phyloP scores from a whole-genome alignment of 805 yeast species.

The Priceomyces fermenticarens region DNA sequence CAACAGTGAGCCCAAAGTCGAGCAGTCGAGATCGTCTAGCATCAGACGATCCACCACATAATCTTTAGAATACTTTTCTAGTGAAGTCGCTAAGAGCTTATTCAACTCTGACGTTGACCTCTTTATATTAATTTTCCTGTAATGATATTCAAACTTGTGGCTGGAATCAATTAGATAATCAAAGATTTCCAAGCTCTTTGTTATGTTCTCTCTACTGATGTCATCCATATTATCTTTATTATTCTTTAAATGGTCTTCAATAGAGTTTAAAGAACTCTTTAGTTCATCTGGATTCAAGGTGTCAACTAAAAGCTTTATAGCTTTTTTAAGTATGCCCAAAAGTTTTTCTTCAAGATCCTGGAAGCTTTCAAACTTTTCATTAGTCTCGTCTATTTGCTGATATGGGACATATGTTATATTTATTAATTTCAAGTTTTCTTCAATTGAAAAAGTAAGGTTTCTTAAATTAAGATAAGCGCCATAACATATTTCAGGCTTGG shows the following conservation, averaged over 20 bases:
- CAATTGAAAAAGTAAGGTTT: conserved; percentile 8
- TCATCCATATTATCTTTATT: conserved; percentile 1
- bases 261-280: conserved; percentile 1
- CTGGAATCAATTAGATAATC: conserved; percentile 8
- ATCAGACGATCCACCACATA: not conserved
- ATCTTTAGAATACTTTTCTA: not conserved
- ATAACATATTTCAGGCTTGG: conserved; percentile 11
- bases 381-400: conserved; percentile 10
- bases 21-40: not conserved
- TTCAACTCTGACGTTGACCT: conserved; percentile 7
- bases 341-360: conserved; percentile 9
- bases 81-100: not conserved
- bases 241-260: conserved; percentile 5
- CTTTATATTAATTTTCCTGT: conserved; percentile 4
- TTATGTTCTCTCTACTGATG: conserved; percentile 3
- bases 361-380: conserved; percentile 7
- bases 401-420: conserved; percentile 9
- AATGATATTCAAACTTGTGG: conserved; percentile 9
- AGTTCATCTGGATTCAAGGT: conserved; percentile 3
- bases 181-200: conserved; percentile 6
- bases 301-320: conserved; percentile 2
- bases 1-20: not conserved
- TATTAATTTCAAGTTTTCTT: conserved; percentile 13
- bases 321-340: conserved; percentile 1
- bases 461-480: conserved; percentile 13